Evolutionary conservation across 106 monocot genomes (phyloP), one percentile per base, ranked within the genome.

Genomic region (Acorus calamus): DNA sequence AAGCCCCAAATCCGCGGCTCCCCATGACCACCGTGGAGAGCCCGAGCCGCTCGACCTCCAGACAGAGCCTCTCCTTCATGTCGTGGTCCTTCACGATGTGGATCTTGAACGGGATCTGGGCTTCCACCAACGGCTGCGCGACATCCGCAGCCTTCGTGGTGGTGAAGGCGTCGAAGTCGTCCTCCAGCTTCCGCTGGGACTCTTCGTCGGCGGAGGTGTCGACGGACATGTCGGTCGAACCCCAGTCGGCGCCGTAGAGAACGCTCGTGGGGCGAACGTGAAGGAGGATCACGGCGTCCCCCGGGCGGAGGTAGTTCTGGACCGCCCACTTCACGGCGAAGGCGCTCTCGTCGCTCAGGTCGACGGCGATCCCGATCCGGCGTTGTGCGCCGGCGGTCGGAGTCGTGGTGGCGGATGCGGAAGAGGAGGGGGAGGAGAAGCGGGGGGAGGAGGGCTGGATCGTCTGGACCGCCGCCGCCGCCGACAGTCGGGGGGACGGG

Each of bases 231-330:
- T 67, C 47, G 67, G 68, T 65, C 55, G 73, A 72, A 6, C 78
- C 78, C 78, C 78, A 78, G 69, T 78, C 78, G 63, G 73, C 73
- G 42, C 78, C 78, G 53, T 78, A 78, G 53, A 78, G 69, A 41
- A 69, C 59, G 64, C 67, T 72, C 42, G 78, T 78, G 63, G 78
- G 73, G 28, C 68, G 55, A 13, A 78, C 78, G 52, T 78, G 78
- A 65, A 78, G 69, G 58, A 78, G 73, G 53, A 78, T 64, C 41
- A 78, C 78, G 42, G 78, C 72, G 67, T 78, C 78, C 2, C 72
- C 73, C n/a, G 56, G 78, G 57, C 78, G 78, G 57, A 78, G 78
- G 72, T 78, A 78, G 57, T 78, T 78, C 55, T 66, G 60, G 6
- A 78, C 78, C 11, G 78, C 78, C 78, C 78, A 78, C 44, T 55